Base-by-base conservation (phyloP, 2,329 filamentous ascomycete species). In the Cryphonectria carpinicola region DNA sequence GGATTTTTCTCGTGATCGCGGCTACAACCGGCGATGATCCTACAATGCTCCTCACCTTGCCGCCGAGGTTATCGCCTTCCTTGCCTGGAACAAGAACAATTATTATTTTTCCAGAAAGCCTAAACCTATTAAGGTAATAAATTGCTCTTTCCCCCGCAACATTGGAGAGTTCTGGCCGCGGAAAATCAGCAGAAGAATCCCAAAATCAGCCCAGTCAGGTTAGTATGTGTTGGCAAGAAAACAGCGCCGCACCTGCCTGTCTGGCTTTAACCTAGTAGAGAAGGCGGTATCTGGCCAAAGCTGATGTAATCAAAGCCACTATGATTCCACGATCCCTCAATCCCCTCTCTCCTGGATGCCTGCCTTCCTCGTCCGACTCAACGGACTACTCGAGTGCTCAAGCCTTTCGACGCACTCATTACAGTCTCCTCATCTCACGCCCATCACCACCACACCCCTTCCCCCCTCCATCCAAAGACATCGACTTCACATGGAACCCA, bases 21-120 rank as follows among this genome's bases (percentile, higher is more conserved):
- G 56, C 41, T 71, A 52, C 52, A 54, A 49, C 63, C 65, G 69
- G 71, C 66, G 63, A 60, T 41, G 58, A 41, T 69, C 63, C 69
- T 69, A 67, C 58, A 69, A 69, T 65, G 56, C 49, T 65, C 62
- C 17, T 71, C 52, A 35, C 35, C 52, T 68, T 65, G 64, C 66
- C 46, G 64, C 39, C 39, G 66, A 54, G 60, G 65, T 65, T 72
- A 67, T 70, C 43, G 49, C 70, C 70, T 62, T 22, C 19, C 28
- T 39, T 37, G 35, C 10, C 22, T 19, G 28, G 13, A 32, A 32
- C 13, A 32, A 17, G 6, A 28, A 28, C 3, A 14, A 35, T 32
- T 19, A 17, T 58, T 19, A 2, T 4, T 49, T 49, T 49, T 49
- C 22, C 11, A 4, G 1, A 3, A 4, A 3, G 28, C 1, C 54